A percentile compares a stretch with the other conserved stretches of the same genome.
Evolutionary conservation across 495 filamentous ascomycete species (phyloP).

Genomic region (Aspergillus indologenus): DNA sequence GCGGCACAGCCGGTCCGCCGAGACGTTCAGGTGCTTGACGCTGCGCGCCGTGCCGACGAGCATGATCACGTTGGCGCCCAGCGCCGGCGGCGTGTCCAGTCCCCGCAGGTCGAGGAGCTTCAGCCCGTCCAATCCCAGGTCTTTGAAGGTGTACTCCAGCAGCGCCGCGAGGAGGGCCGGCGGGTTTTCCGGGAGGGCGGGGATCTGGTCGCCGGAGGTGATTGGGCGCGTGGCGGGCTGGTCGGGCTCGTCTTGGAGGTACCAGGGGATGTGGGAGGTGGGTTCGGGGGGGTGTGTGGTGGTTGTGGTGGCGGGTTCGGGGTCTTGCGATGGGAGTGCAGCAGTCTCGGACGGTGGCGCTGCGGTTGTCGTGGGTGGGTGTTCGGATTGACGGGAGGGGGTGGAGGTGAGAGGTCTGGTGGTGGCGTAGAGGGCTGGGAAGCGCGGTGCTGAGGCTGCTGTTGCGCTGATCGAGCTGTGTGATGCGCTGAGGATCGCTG

Average conservation of each 20-base stretch:
- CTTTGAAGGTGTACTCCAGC: constrained; percentile 73
- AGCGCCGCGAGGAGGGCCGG: constrained; percentile 70
- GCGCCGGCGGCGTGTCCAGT: constrained; percentile 78
- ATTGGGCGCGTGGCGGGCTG: not conserved
- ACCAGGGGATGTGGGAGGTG: constrained; percentile 6
- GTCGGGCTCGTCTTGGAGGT: not conserved
- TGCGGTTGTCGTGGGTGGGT: not conserved
- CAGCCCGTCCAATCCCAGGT: constrained; percentile 79
- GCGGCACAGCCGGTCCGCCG: constrained; percentile 81
- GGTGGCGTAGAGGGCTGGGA: not conserved
- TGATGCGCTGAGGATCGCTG: not conserved
- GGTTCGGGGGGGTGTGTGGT: not conserved
- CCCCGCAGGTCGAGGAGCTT: constrained; percentile 74
- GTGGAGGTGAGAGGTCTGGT: not conserved
- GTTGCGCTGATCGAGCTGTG: not conserved
- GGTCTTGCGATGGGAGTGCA: not conserved
- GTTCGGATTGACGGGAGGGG: not conserved
- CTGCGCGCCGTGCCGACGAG: constrained; percentile 88
- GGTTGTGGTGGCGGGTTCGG: not conserved
- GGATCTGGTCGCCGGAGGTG: constrained; percentile 54
- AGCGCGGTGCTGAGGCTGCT: not conserved
- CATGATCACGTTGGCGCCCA: constrained; percentile 89
- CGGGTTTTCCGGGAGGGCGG: constrained; percentile 68
- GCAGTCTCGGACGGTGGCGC: not conserved
- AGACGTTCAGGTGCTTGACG: constrained; percentile 89